Evolutionary conservation across 1,284 basidiomycete species (phyloP), one percentile per base, ranked within the genome.

Genomic region (Papiliotrema terrestris): DNA sequence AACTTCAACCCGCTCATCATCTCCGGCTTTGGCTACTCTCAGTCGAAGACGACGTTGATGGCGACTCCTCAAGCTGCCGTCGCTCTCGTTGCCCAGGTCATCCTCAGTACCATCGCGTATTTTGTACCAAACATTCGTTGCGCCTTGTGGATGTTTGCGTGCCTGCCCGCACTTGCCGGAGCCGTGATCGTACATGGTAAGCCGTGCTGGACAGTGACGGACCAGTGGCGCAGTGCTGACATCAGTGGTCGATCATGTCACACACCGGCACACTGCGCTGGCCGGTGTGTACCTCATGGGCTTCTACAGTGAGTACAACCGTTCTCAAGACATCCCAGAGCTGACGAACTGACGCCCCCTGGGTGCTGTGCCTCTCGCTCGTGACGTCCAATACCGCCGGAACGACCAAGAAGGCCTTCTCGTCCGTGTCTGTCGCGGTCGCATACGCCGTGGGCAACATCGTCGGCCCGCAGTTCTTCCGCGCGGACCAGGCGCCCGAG

Each of bases 1-100:
- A 54, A 23, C 36, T 58, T 58, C 38, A 44, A 44, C 26, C 42
- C 56, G 22, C 49, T 49, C 11, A 58, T 58, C 52, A 58, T 58
- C 22, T 29, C 48, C 17, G 52, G 45, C 8, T 54, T 58, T 29
- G 56, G 56, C 22, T 58, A 51, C 49, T 25, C 38, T 15, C 45
- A 42, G 29, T 42, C 36, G 22, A 26, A 54, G 52, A 58, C 56
- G 9, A 54, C 52, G 6, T 37, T 58, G 19, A 44, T 44, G 43
- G 43, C 43, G 19, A 44, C 43, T 5, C 43, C 43, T 5, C 43
- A 44, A 44, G 43, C 43, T 2, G 43, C 43, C 9, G 43, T 44
- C 22, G 43, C 43, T 3, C 43, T 44, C n/a, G 43, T 44, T 8
- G 48, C 23, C 4, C 48, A 49, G 38, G 47, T 49, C 26, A 11